Conservation (phyloP, 441 rosid species). For the Erysimum cheiri region DNA sequence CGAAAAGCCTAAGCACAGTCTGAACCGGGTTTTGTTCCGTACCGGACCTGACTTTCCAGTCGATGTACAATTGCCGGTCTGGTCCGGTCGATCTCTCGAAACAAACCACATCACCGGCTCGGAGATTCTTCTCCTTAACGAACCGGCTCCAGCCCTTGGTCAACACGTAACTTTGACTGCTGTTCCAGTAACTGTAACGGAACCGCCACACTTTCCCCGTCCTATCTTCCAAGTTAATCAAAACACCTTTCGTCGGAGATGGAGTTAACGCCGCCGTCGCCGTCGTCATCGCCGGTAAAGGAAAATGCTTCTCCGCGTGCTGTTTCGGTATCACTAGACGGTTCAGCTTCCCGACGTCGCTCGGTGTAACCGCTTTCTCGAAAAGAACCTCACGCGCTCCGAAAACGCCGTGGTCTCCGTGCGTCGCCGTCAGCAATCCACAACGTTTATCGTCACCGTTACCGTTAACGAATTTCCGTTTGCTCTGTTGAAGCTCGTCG, state of each 20-base stretch:
- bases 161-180: slow-evolving; percentile 94
- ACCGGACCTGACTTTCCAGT: slow-evolving; percentile 57
- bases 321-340: slow-evolving; percentile 93
- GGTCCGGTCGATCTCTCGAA: slow-evolving; percentile 80
- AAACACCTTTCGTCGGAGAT: slow-evolving; percentile 61
- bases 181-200: slow-evolving; percentile 93
- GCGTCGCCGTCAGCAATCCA: slow-evolving; percentile 10
- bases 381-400: slow-evolving; percentile 74
- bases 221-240: slow-evolving; percentile 80
- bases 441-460: slow-evolving; percentile 44
- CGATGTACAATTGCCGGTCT: slow-evolving; percentile 74
- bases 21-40: slow-evolving; percentile 28
- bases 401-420: slow-evolving; percentile 20
- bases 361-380: slow-evolving; percentile 89
- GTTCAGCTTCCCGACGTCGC: slow-evolving; percentile 94
- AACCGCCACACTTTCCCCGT: slow-evolving; percentile 92
- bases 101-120: slow-evolving; percentile 82
- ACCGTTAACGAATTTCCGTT: slow-evolving; percentile 46
- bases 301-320: slow-evolving; percentile 96
- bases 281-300: slow-evolving; percentile 45
- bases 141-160: slow-evolving; percentile 98
- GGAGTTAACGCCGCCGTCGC: slow-evolving; percentile 25
- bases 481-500: slow-evolving; percentile 85
- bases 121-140: slow-evolving; percentile 84
- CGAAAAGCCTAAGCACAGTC: slow-evolving; percentile 63